Evolutionary conservation across 1,284 basidiomycete genomes (phyloP).

Genomic region (Leccinum proliferum): DNA sequence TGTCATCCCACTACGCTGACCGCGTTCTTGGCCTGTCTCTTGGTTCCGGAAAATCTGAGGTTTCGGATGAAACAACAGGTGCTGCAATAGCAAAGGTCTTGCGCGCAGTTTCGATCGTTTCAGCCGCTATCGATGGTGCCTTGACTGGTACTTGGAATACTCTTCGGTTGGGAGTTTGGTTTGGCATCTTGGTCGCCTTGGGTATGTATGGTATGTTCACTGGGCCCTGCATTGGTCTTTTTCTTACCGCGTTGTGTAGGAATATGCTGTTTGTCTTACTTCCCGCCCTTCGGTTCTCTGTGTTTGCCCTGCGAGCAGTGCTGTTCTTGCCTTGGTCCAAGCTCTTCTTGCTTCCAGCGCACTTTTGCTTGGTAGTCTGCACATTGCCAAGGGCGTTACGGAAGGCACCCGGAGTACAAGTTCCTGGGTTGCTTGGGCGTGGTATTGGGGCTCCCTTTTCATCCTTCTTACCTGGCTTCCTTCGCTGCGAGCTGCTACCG

Average conservation of each 20-base stretch:
- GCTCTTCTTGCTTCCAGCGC: constrained; percentile 76
- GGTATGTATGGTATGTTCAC: no score
- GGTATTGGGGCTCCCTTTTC: constrained; percentile 27
- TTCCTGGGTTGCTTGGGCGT: constrained; percentile 26
- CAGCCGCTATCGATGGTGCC: no score
- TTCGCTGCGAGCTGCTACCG: constrained; percentile 15
- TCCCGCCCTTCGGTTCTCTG: constrained; percentile 9
- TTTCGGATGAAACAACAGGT: no score
- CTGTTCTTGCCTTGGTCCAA: constrained; percentile 73
- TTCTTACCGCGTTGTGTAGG: constrained; percentile 5
- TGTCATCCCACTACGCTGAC: no score
- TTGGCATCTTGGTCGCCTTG: no score
- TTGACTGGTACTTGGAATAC: no score
- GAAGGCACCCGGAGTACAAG: constrained; percentile 27
- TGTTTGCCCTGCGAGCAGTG: constrained; percentile 1
- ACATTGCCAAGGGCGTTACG: constrained; percentile 26
- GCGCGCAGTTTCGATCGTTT: no score
- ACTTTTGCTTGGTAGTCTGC: constrained; percentile 64
- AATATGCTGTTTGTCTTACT: constrained; percentile 13
- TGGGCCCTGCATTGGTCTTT: no score
- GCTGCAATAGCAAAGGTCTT: no score
- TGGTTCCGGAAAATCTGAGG: no score
- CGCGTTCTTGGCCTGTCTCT: no score
- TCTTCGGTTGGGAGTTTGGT: no score
- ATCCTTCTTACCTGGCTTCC: constrained; percentile 21